phyloP scores from a whole-genome alignment of 73 alveolate genomes.

The Stentor coeruleus region DNA sequence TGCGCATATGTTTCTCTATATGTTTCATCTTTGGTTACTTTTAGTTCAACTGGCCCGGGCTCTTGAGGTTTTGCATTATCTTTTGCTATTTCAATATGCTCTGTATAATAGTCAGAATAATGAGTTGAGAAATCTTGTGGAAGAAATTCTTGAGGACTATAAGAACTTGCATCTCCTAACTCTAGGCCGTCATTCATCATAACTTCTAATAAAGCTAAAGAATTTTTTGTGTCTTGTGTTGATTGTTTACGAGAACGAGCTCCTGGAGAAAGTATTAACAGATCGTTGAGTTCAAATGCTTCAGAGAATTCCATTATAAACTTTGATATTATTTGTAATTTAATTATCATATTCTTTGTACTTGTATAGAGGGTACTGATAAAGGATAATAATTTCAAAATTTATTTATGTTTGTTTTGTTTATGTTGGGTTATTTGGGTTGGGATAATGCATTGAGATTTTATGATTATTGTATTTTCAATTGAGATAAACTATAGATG shows the following conservation, averaged over 20 bases:
- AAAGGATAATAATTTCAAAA: no score
- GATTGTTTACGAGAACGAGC: slow-evolving; percentile 1
- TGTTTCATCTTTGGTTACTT: background rate
- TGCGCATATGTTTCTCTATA: background rate
- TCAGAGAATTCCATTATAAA: slow-evolving; percentile 18
- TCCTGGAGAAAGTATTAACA: background rate
- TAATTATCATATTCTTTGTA: no score
- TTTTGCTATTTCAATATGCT: background rate
- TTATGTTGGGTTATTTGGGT: no score
- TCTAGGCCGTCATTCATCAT: slow-evolving; percentile 16
- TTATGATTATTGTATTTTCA: no score
- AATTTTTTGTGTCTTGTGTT: background rate
- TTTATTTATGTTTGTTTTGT: no score
- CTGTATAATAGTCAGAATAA: background rate
- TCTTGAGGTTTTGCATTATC: background rate
- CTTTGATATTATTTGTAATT: no score
- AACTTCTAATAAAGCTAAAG: background rate
- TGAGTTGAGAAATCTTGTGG: background rate
- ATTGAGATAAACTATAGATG: no score
- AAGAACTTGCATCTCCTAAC: background rate
- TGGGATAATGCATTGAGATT: no score
- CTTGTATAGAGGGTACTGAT: no score
- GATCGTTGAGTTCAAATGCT: slow-evolving; percentile 5
- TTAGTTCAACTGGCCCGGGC: background rate
- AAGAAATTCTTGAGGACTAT: background rate